phyloP scores from a whole-genome alignment of 2,329 filamentous ascomycete species.

The Coniella lustricola region DNA sequence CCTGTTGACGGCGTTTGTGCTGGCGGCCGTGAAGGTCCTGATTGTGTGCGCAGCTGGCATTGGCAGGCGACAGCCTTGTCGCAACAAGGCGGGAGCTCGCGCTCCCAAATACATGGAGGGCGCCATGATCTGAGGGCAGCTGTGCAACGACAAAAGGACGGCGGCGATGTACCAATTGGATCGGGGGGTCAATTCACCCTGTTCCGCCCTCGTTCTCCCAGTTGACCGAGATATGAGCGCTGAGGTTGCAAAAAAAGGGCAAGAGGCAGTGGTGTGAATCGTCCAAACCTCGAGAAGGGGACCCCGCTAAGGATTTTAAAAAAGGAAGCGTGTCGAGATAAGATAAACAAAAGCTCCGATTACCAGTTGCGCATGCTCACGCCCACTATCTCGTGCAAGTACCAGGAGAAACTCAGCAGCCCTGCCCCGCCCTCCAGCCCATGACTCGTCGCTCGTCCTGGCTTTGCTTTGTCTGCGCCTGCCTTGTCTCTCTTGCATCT shows the following conservation, averaged over 20 bases:
- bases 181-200: slow-evolving; percentile 7
- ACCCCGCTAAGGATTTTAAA: slow-evolving; percentile 1
- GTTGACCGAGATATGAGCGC: slow-evolving; percentile 7
- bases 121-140: slow-evolving; percentile 31
- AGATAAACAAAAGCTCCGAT: neutral
- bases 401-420: too few species aligned
- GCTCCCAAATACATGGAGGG: slow-evolving; percentile 41
- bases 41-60: slow-evolving; percentile 36
- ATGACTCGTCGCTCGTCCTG: neutral
- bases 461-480: neutral
- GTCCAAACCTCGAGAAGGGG: neutral
- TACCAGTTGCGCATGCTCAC: neutral
- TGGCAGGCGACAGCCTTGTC: slow-evolving; percentile 45
- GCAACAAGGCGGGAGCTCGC: slow-evolving; percentile 51
- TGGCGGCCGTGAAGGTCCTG: slow-evolving; percentile 35
- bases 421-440: too few species aligned
- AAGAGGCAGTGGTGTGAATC: slow-evolving; percentile 9
- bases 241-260: slow-evolving; percentile 2
- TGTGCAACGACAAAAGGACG: slow-evolving; percentile 20
- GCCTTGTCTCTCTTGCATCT: neutral
- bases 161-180: slow-evolving; percentile 11
- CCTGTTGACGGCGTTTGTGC: slow-evolving; percentile 27
- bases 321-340: neutral
- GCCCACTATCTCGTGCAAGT: too few species aligned
- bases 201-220: slow-evolving; percentile 15